Conservation (phyloP, 768 basidiomycete genomes). For the Tylopilus balloui region DNA sequence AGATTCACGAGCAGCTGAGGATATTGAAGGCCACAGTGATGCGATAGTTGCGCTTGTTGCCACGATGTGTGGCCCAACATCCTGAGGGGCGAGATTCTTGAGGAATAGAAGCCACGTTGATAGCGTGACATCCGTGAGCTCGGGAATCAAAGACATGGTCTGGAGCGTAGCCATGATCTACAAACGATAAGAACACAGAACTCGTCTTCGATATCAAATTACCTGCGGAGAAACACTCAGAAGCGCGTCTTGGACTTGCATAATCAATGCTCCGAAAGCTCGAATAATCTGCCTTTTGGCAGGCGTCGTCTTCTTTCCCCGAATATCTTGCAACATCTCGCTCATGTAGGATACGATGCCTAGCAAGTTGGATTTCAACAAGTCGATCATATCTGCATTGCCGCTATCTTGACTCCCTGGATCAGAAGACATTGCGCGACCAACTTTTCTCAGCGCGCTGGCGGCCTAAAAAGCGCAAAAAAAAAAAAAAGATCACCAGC, state of each 20-base stretch:
- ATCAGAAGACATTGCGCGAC: slow-evolving; percentile 28
- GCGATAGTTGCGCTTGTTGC: slow-evolving; percentile 84
- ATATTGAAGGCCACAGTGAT: slow-evolving; percentile 68
- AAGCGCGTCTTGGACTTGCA: slow-evolving; percentile 65
- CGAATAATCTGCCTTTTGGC: slow-evolving; percentile 76
- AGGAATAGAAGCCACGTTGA: slow-evolving; percentile 79
- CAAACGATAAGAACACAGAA: slow-evolving; percentile 9
- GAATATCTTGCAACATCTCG: slow-evolving; percentile 79
- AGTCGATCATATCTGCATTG: slow-evolving; percentile 44
- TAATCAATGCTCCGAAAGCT: slow-evolving; percentile 70
- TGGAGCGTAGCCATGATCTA: slow-evolving; percentile 97
- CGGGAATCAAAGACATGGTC: slow-evolving; percentile 72
- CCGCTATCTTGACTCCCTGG: slow-evolving; percentile 26
- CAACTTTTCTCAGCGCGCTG: slow-evolving; percentile 43
- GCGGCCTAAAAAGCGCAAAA: slow-evolving; percentile 41
- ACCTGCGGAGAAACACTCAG: slow-evolving; percentile 86
- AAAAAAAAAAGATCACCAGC: slow-evolving; percentile 28
- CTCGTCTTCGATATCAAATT: slow-evolving; percentile 14
- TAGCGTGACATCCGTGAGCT: slow-evolving; percentile 74
- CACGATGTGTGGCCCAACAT: slow-evolving; percentile 81
- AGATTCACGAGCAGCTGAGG: slow-evolving; percentile 42
- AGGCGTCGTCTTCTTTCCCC: slow-evolving; percentile 64
- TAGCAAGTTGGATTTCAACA: slow-evolving; percentile 74
- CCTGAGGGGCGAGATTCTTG: slow-evolving; percentile 55
- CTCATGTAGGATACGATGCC: slow-evolving; percentile 83